Evolutionary conservation across 768 basidiomycete species (phyloP), one percentile per base, ranked within the genome.

Genomic region (Clathrus columnatus): DNA sequence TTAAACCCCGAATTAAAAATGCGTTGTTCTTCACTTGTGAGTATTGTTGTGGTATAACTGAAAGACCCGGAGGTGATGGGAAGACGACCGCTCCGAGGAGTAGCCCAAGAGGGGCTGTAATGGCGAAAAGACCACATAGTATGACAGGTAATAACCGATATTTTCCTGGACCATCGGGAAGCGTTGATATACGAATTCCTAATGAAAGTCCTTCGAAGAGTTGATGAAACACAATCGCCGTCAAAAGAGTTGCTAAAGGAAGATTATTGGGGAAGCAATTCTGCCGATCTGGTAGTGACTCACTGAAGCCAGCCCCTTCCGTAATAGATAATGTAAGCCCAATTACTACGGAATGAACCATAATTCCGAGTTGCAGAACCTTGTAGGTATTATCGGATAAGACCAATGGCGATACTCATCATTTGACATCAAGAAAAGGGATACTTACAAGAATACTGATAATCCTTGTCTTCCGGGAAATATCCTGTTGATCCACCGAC

Each of bases 191-290:
- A 16, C 89, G 79, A 50, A 91, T 86, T 2, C 89, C 89, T 23
- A 91, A 75, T 0, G 88, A 89, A 8, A 91, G 75, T 0, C 88
- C 89, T 62, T 91, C 89, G 61, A 91, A 91, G 8, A 90, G 72
- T 62, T 91, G 89, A 64, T 91, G 90, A 66, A 91, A 91, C 23
- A 81, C 71, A 28, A 91, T 80, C 1, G 87, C 87, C 4, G 83
- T 79, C 11, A 85, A 76, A 1, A 91, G 76, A 0, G 85, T 83
- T 1, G 84, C 87, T 16, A 56, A 10, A 17, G 57, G 21, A 20
- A 46, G 6, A 7, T 46, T n/a, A 7, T 51, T 41, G 4, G 36
- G 8, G 53, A 46, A 28, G 16, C 7, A 16, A 32, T 32, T 32
- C 30, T 32, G 30, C 30, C 30, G 30, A 32, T 7, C 7, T 32